Evolutionary conservation across 108 stramenopile species (phyloP).

Genomic region (Skeletonema potamos): DNA sequence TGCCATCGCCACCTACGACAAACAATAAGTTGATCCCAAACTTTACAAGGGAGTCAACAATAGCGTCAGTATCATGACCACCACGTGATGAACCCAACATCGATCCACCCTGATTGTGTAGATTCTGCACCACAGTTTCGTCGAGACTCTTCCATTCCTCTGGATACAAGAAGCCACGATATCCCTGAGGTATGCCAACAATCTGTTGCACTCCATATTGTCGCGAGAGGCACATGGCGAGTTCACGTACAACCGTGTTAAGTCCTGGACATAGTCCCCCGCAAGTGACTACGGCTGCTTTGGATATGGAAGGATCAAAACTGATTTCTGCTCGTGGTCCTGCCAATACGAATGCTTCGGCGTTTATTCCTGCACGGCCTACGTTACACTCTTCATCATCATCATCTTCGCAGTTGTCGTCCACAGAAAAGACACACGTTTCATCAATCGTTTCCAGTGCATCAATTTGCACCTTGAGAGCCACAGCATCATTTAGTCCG

Average conservation of each 20-base stretch:
- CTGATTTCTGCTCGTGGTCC: slow-evolving; percentile 49
- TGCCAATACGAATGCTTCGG: slow-evolving; percentile 33
- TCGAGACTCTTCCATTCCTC: slow-evolving; percentile 1
- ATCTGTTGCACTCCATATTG: slow-evolving; percentile 65
- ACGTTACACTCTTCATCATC: slow-evolving; percentile 38
- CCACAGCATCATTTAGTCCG: slow-evolving; percentile 24
- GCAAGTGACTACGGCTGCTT: slow-evolving; percentile 68
- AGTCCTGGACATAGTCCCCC: slow-evolving; percentile 53
- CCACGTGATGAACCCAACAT: slow-evolving; percentile 78
- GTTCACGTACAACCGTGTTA: slow-evolving; percentile 85
- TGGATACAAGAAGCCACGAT: slow-evolving; percentile 60
- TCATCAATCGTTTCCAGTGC: slow-evolving; percentile 5
- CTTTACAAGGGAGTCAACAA: slow-evolving; percentile 49
- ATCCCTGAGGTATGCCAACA: slow-evolving; percentile 76
- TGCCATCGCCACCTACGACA: slow-evolving; percentile 89
- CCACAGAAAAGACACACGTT: neutral
- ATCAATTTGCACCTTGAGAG: slow-evolving; percentile 24
- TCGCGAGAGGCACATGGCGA: slow-evolving; percentile 48
- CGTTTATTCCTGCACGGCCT: neutral
- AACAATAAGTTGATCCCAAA: slow-evolving; percentile 63
- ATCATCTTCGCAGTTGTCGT: neutral
- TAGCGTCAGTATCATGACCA: slow-evolving; percentile 72
- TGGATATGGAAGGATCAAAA: slow-evolving; percentile 48
- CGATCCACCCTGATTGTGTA: slow-evolving; percentile 83
- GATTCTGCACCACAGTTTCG: slow-evolving; percentile 49